Evolutionary conservation across 2,329 filamentous ascomycete genomes (phyloP), one percentile per base, ranked within the genome.

Genomic region (Zymoseptoria pseudotritici): DNA sequence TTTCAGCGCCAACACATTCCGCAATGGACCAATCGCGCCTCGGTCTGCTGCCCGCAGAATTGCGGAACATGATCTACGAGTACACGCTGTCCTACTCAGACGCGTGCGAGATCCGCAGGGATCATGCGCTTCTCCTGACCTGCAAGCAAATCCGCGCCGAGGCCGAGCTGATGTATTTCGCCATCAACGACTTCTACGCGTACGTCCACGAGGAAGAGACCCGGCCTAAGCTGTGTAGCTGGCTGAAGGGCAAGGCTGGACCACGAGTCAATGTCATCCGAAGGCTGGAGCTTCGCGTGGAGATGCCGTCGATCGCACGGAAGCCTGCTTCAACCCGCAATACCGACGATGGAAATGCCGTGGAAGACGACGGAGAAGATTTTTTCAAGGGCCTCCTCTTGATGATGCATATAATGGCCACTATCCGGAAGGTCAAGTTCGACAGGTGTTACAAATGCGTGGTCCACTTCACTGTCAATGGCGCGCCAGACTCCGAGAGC

Each of bases 161-260:
- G 57, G 59, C 66, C 20, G 58, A 66, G 50, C 60, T 62, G 31
- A 64, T 68, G 58, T 69, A 64, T 59, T 69, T 66, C 49, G 53
- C 59, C 3, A 56, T 61, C 50, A 68, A 66, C 60, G 49, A 50
- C 5, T 69, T 68, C 58, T 58, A 56, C 4, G 50, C 46, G 11
- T 53, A 36, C 13, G 57, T 63, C 4, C 55, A 63, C 24, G 63
- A 65, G 53, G 59, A 62, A 9, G 26, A 54, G 3, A 58, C 58
- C 29, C 50, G 56, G 31, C 58, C 61, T 54, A 46, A 46, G 5
- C 19, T 63, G 19, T 65, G 61, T 46, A 19, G 51, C 24, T 65
- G 63, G 63, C 60, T 65, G 3, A 55, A 58, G 19, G 11, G 6
- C 1, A 63, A 63, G 42, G 24, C 61, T 10, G 58, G 53, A n/a